Conservation (phyloP, 1,139 yeast species). For the Candida neerlandica region DNA sequence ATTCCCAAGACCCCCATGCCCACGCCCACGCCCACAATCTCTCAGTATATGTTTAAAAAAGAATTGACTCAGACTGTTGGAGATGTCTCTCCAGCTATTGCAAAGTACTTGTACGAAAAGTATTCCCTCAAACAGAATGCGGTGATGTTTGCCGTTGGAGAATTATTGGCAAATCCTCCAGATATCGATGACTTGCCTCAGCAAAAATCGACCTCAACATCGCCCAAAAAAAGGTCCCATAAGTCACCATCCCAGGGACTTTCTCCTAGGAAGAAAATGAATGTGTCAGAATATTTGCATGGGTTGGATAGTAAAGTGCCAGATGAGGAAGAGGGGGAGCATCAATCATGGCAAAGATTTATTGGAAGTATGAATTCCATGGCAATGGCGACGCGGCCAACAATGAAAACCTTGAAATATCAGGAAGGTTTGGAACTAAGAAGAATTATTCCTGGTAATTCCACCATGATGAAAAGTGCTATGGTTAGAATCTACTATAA, state of each 20-base stretch:
- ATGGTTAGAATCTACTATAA: conserved; percentile 33
- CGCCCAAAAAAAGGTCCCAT: conserved; percentile 6
- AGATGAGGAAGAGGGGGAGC: conserved; percentile 16
- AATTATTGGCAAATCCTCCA: conserved; percentile 25
- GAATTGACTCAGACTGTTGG: conserved; percentile 27
- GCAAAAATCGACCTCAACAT: neutral
- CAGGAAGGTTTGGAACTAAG: conserved; percentile 50
- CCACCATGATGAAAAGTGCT: conserved; percentile 26
- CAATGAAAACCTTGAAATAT: conserved; percentile 52
- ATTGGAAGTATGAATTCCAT: conserved; percentile 74
- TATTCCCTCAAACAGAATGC: conserved; percentile 26
- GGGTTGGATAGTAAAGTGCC: conserved; percentile 5
- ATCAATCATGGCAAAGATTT: conserved; percentile 37
- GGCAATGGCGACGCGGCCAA: conserved; percentile 86
- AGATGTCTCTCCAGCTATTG: conserved; percentile 18
- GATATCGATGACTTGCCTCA: conserved; percentile 13
- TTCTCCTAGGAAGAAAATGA: conserved; percentile 19
- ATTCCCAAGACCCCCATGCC: neutral
- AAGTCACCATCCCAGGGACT: conserved; percentile 11
- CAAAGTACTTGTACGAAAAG: conserved; percentile 25
- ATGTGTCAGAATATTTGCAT: conserved; percentile 15
- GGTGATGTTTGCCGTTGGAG: conserved; percentile 31
- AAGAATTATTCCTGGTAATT: conserved; percentile 32
- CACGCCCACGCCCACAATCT: no score
- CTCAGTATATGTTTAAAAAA: conserved; percentile 20